phyloP scores from a whole-genome alignment of 768 basidiomycete species.

The Xerocomellus dryophilus region DNA sequence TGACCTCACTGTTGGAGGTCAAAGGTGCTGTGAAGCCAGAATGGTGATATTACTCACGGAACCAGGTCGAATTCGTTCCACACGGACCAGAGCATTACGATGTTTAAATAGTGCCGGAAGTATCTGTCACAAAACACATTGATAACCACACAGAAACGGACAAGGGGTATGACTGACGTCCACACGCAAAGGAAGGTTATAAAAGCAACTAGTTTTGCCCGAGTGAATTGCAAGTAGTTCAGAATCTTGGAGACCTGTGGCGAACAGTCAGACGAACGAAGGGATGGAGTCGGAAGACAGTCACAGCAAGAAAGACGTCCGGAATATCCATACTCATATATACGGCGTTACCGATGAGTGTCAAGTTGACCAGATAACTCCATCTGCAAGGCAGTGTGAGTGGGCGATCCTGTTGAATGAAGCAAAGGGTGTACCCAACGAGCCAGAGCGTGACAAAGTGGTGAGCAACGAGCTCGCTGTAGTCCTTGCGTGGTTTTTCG shows the following conservation, averaged over 20 bases:
- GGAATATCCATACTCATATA: constrained; percentile 98
- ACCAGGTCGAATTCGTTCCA: constrained; percentile 73
- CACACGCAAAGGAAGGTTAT: constrained; percentile 66
- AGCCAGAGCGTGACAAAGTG: constrained; percentile 95
- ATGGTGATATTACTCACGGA: constrained; percentile 52
- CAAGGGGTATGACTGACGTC: constrained; percentile 56
- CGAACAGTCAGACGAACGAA: neutral
- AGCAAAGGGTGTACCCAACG: constrained; percentile 59
- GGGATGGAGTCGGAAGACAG: constrained; percentile 25
- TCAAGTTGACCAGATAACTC: constrained; percentile 80
- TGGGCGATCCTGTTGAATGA: neutral
- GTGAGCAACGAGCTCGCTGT: constrained; percentile 79
- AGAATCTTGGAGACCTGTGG: constrained; percentile 76
- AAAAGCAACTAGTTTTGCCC: constrained; percentile 61
- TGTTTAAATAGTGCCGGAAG: constrained; percentile 89
- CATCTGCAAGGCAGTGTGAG: constrained; percentile 47
- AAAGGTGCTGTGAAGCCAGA: neutral
- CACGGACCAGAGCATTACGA: constrained; percentile 83
- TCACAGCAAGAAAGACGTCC: constrained; percentile 80
- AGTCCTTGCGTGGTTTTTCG: constrained; percentile 95
- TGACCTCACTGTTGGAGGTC: constrained; percentile 42
- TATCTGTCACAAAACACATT: constrained; percentile 50
- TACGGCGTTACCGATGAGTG: constrained; percentile 85
- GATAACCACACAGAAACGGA: neutral
- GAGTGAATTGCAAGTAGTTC: constrained; percentile 78